These are phyloP conservation scores for Cercospora sp. DNA, from an alignment of 2,329 filamentous ascomycete genomes.

Conservation along the genomic window DNA sequence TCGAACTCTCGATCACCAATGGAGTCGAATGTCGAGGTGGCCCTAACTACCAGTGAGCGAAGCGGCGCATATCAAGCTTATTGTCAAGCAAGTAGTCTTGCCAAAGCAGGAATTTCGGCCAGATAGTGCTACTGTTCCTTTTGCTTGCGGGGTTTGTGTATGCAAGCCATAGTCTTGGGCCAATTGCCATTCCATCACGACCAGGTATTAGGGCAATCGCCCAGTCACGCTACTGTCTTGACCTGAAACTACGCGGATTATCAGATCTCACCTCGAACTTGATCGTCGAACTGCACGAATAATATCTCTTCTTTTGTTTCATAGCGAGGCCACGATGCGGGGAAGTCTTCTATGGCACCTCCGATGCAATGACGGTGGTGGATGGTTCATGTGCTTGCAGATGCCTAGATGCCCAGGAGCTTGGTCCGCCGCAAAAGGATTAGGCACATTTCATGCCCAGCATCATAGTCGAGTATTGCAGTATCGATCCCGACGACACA, in stretches of 20 bases:
- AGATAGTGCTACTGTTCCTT: neutral
- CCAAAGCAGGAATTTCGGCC: neutral
- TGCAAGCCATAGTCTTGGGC: neutral
- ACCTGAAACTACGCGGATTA: neutral
- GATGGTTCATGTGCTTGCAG: neutral
- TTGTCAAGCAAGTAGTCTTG: neutral
- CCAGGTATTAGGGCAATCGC: neutral
- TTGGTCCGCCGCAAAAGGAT: neutral
- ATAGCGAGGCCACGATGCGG: neutral
- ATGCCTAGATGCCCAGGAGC: neutral
- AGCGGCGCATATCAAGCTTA: neutral
- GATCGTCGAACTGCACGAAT: neutral
- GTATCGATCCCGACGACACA: neutral
- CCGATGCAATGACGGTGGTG: neutral
- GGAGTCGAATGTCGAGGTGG: neutral
- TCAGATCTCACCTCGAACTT: neutral
- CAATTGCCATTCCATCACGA: neutral
- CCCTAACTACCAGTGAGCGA: neutral
- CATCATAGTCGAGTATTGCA: neutral
- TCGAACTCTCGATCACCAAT: too few relatives aligned
- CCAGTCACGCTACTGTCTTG: neutral
- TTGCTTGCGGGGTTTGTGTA: neutral
- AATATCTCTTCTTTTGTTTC: neutral
- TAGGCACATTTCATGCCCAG: neutral
- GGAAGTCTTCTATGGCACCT: neutral